A percentile compares a stretch with the other conserved stretches of the same genome.
Conservation (phyloP, 2,329 filamentous ascomycete species). For the Calycina herbarum region DNA sequence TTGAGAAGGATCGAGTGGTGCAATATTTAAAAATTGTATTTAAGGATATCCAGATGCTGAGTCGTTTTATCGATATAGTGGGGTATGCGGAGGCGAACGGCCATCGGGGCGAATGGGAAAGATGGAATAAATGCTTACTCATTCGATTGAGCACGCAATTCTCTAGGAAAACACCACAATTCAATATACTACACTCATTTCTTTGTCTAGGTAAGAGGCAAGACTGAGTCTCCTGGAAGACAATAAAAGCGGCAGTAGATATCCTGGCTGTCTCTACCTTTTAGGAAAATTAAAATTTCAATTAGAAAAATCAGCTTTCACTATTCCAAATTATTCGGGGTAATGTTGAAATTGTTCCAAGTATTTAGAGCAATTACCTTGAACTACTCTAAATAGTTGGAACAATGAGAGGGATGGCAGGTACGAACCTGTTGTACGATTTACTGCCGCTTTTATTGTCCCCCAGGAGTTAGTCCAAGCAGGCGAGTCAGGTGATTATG, state of each 20-base stretch:
- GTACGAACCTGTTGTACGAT: too few species aligned
- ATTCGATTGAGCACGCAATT: constrained; percentile 27
- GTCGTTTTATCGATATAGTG: constrained; percentile 9
- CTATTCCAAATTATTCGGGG: too few species aligned
- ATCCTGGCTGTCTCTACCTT: too few species aligned
- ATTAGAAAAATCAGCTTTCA: too few species aligned
- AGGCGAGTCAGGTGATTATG: background rate
- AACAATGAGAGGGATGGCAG: too few species aligned
- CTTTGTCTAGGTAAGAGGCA: background rate
- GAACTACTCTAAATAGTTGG: too few species aligned
- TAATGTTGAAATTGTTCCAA: too few species aligned
- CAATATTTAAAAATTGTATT: background rate
- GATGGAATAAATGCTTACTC: background rate
- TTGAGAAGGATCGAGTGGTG: constrained; percentile 7
- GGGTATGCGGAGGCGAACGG: constrained; percentile 6
- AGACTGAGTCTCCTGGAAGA: background rate
- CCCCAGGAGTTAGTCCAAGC: background rate
- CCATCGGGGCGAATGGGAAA: background rate
- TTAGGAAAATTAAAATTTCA: too few species aligned
- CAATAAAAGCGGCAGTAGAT: too few species aligned
- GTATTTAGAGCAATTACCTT: too few species aligned
- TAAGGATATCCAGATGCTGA: background rate
- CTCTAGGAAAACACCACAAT: background rate
- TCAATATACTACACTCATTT: background rate
- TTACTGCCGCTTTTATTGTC: too few species aligned